These are phyloP conservation scores for Linum trigynum DNA, from an alignment of 345 rosid species.

Conservation along the genomic window DNA sequence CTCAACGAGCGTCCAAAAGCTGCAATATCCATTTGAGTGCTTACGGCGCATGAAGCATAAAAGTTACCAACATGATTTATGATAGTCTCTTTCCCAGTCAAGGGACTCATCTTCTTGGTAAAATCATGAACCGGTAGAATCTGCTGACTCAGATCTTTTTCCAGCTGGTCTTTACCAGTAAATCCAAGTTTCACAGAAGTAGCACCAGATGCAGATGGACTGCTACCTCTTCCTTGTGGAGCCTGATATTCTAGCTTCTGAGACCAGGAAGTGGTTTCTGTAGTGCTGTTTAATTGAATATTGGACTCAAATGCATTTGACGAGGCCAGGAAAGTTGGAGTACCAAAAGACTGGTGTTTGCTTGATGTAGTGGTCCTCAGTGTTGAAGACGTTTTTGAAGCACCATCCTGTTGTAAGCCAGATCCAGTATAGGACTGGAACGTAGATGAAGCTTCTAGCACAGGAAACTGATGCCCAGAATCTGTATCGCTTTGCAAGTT, in stretches of 20 bases:
- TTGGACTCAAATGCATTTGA: constrained; percentile 27
- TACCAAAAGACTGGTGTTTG: constrained; percentile 31
- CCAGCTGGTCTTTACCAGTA: constrained; percentile 30
- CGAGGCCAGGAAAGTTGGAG: constrained; percentile 28
- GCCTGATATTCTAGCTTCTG: constrained; percentile 32
- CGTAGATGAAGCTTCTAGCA: constrained; percentile 36
- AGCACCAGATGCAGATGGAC: constrained; percentile 26
- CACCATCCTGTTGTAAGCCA: constrained; percentile 31
- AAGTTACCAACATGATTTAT: constrained; percentile 19
- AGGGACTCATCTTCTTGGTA: constrained; percentile 14
- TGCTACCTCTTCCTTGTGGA: constrained; percentile 29
- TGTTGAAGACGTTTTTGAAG: constrained; percentile 30
- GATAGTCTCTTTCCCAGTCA: constrained; percentile 27
- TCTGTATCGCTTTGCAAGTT: constrained; percentile 23
- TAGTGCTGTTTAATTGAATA: constrained; percentile 27
- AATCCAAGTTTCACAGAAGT: constrained; percentile 24
- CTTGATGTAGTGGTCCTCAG: constrained; percentile 33
- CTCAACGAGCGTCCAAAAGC: constrained; percentile 49
- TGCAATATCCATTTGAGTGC: constrained; percentile 44
- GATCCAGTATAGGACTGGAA: constrained; percentile 28
- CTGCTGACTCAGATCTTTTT: constrained; percentile 24
- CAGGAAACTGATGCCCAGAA: constrained; percentile 37
- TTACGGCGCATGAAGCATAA: constrained; percentile 22
- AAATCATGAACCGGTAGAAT: constrained; percentile 18
- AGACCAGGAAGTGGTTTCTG: constrained; percentile 26